Evolutionary conservation across 129 eudicot species (phyloP).

Genomic region (Saussurea involucrata): DNA sequence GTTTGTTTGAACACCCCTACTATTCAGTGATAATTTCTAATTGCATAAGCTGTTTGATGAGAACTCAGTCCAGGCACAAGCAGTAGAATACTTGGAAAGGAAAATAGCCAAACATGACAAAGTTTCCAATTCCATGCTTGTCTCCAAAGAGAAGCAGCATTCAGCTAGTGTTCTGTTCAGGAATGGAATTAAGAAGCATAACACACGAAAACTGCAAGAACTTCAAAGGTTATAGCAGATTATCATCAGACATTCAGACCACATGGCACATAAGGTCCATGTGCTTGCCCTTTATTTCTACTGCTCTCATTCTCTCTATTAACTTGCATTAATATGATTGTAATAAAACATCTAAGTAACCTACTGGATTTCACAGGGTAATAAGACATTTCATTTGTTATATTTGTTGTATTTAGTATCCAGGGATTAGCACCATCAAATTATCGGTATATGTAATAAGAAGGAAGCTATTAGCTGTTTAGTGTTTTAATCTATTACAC

Average conservation of each 20-base stretch:
- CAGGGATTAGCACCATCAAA: background rate
- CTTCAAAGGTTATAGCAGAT: constrained; percentile 38
- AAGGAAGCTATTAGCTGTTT: background rate
- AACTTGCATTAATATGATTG: background rate
- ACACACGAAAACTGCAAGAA: constrained; percentile 47
- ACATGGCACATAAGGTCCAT: constrained; percentile 31
- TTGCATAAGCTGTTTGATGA: constrained; percentile 15
- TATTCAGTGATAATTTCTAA: background rate
- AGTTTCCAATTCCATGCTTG: constrained; percentile 13
- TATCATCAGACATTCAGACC: constrained; percentile 21
- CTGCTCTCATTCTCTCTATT: constrained; percentile 13
- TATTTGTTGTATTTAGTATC: background rate
- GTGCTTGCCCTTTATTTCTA: constrained; percentile 22
- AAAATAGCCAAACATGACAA: constrained; percentile 28
- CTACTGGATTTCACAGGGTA: background rate
- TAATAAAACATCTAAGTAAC: constrained; percentile 1
- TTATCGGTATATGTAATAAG: background rate
- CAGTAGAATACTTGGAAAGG: constrained; percentile 57
- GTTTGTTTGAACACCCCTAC: too few species aligned
- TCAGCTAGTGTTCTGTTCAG: constrained; percentile 63
- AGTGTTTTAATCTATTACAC: background rate
- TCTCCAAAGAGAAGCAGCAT: constrained; percentile 23
- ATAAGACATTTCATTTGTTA: constrained; percentile 6
- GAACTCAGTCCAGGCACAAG: constrained; percentile 75
- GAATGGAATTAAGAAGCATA: constrained; percentile 68